Conservation (phyloP, 192 early-diverging fungal genomes). For the Coemansia sp. region DNA sequence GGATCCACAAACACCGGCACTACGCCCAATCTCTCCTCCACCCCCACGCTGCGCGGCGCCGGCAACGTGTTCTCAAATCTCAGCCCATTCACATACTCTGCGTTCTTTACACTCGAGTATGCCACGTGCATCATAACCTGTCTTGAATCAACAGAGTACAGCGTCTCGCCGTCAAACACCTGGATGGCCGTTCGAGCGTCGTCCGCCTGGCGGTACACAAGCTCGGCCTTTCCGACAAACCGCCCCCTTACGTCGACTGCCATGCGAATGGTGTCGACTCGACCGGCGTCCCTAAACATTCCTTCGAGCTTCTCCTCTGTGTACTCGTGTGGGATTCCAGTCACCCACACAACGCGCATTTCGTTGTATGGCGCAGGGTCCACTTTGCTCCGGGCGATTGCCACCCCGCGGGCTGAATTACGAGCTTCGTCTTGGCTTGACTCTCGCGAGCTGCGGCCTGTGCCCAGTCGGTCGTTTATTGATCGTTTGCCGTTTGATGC, state of each 20-base stretch:
- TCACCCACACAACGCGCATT: conserved; percentile 36
- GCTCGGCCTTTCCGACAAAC: conserved; percentile 43
- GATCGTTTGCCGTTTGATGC: not conserved
- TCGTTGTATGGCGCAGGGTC: conserved; percentile 35
- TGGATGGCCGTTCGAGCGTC: conserved; percentile 51
- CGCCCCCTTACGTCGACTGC: conserved; percentile 26
- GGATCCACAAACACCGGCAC: conserved; percentile 9
- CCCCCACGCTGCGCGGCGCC: conserved; percentile 9
- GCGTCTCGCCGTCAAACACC: conserved; percentile 46
- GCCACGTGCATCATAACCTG: conserved; percentile 26
- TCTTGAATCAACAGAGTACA: conserved; percentile 29
- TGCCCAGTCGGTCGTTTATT: conserved; percentile 41
- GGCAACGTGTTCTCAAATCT: conserved; percentile 36
- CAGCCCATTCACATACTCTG: conserved; percentile 24
- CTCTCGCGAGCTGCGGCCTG: not conserved
- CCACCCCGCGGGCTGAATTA: conserved; percentile 10
- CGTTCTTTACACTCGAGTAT: conserved; percentile 21
- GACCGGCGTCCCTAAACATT: conserved; percentile 39
- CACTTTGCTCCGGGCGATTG: conserved; percentile 29
- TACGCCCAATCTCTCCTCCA: conserved; percentile 16
- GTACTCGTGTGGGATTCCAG: conserved; percentile 28
- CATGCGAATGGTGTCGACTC: conserved; percentile 42
- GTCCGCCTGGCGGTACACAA: conserved; percentile 35
- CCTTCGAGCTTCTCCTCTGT: conserved; percentile 34
- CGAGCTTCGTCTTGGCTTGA: not conserved